Evolutionary conservation across 1,284 basidiomycete species (phyloP), one percentile per base, ranked within the genome.

Genomic region (Porphyrellus sp.): DNA sequence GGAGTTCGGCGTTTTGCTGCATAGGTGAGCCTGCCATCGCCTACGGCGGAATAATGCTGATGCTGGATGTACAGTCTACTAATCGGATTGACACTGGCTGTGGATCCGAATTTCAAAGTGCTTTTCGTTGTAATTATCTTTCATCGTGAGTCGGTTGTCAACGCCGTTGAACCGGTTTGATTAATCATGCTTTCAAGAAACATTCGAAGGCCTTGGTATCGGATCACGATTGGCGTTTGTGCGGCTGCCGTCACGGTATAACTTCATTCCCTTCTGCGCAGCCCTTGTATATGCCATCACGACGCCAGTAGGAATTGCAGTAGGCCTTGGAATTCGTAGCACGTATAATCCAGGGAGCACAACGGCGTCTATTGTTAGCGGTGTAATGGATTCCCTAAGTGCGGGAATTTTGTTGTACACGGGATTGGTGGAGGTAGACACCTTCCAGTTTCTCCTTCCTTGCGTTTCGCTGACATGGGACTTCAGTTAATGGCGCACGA

Each of bases 61-160:
- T 23, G 23, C 30, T 5, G 6, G 9, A 35, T 13, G 24, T 28
- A 21, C 43, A 85, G 85, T 64, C 67, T 98, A 38, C 81, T 99
- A 59, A 93, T 99, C 61, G 96, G 96, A 1, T 74, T 99, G 23
- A 98, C 96, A 0, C 83, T 99, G 42, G 94, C 93, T 20, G 92
- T 96, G 30, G 83, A 89, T 63, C 72, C 80, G 24, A 68, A 82
- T 44, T 98, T 99, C 73, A 89, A 81, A 58, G 73, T 89, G 12
- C 82, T 99, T 20, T 95, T 98, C 68, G 75, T 94, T 55, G 95
- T 98, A 53, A 74, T 98, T 59, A 76, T 96, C 65, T 98, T 95
- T 73, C 92, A 94, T 67, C 91, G 90, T 91, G 59, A 59, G 78
- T 73, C 16, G 20, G 9, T 9, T 15, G 15, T 45, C 27, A 12